Evolutionary conservation across 495 filamentous ascomycete genomes (phyloP), one percentile per base, ranked within the genome.

Genomic region (Aspergillus kassunensis): DNA sequence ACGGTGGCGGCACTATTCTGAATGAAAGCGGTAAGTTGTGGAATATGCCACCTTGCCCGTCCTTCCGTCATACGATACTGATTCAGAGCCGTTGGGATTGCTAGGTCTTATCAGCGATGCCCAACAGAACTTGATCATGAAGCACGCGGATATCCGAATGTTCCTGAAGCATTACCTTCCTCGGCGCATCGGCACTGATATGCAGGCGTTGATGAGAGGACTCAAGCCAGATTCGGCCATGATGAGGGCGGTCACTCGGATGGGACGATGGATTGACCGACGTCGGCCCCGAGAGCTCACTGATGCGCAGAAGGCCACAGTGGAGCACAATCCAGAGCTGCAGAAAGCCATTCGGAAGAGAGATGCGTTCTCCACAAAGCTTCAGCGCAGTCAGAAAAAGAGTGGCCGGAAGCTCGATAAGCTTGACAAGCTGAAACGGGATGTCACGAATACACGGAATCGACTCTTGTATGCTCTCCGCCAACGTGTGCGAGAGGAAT

Each of bases 121-220:
- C 73, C 21, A n/a, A n/a, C 61, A 74, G 60, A 73, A 73, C 44
- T 52, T 72, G 4, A 74, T 72, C 37, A 51, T 72, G 18, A 55
- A 71, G 53, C 60, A 72, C 56, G 53, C 63, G 19, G 65, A 51
- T 24, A 72, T 69, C 35, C 42, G 61, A 41, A 71, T 63, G 1
- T 72, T 71, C 57, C 39, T 74, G 10, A 64, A 62, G 45, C 57
- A 72, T 51, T 71, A 72, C 45, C 60, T 57, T 43, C 62, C 65
- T 33, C n/a, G n/a, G n/a, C 63, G 53, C 47, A 62, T 72, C 40
- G 46, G 67, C 31, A 52, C 68, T 33, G 60, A 74, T 53, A 48
- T 57, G n/a, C 50, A 66, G 55, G 66, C 55, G 19, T 65, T 71
- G 57, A 48, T 72, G 19, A 57, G 51, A 31, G 60, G 64, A 23